A percentile compares a stretch with the other conserved stretches of the same genome.
Conservation (phyloP, 2,329 filamentous ascomycete genomes). For the Rutstroemia sp. region DNA sequence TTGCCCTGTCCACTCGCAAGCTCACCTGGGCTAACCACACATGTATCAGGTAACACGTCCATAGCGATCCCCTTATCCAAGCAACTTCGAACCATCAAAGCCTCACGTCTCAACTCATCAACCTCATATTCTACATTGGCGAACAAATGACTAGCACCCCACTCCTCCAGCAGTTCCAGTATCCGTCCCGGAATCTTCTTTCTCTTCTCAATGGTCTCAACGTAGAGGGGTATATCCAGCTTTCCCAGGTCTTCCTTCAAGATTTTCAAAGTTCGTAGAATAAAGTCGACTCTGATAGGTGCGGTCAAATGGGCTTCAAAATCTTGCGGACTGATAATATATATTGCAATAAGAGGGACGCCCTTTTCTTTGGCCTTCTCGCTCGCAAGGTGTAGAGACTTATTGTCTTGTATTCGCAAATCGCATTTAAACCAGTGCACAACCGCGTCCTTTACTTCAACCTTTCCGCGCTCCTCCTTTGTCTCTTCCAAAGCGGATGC, state of each 20-base stretch:
- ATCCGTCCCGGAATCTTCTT: conserved; percentile 54
- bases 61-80: conserved; percentile 59
- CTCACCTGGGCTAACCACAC: conserved; percentile 68
- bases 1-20: conserved; percentile 61
- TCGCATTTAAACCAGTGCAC: conserved; percentile 92
- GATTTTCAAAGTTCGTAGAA: conserved; percentile 60
- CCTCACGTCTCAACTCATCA: conserved; percentile 77
- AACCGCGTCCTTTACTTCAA: conserved; percentile 53
- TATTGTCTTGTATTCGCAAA: conserved; percentile 67
- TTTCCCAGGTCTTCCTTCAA: conserved; percentile 59
- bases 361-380: conserved; percentile 57
- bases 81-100: conserved; percentile 52
- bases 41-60: conserved; percentile 71
- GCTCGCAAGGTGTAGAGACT: conserved; percentile 58
- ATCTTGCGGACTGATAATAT: conserved; percentile 76
- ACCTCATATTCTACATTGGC: conserved; percentile 89
- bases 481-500: conserved; percentile 56
- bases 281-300: conserved; percentile 71
- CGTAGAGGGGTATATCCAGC: conserved; percentile 69
- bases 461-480: conserved; percentile 40
- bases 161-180: conserved; percentile 57
- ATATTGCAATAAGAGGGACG: conserved; percentile 68
- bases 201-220: conserved; percentile 63
- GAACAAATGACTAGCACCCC: conserved; percentile 69
- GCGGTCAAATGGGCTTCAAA: conserved; percentile 73